Evolutionary conservation across 371 early-diverging fungal genomes (phyloP).

Genomic region (Chytridiales sp.): DNA sequence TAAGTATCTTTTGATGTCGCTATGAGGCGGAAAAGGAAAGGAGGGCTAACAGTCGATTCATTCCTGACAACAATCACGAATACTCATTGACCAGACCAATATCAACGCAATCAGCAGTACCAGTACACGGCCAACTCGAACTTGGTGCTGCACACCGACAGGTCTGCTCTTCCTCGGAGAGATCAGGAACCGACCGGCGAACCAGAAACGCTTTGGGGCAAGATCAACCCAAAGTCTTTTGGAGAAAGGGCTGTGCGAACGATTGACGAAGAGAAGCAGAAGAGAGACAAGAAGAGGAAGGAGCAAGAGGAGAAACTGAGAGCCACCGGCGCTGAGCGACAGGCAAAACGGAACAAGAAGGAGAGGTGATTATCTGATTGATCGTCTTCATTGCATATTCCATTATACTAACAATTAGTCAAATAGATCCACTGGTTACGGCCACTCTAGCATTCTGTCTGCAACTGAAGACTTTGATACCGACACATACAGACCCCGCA

Average conservation of each 20-base stretch:
- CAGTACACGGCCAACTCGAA: slow-evolving; percentile 88
- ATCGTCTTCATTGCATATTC: not conserved
- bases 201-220: slow-evolving; percentile 86
- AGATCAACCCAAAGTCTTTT: slow-evolving; percentile 80
- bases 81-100: too few species aligned
- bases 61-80: too few species aligned
- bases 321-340: slow-evolving; percentile 35
- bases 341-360: slow-evolving; percentile 13
- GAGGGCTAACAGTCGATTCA: too few species aligned
- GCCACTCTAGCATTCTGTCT: slow-evolving; percentile 79
- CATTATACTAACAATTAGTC: not conserved
- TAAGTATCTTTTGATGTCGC: too few species aligned
- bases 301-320: slow-evolving; percentile 39
- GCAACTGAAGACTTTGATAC: slow-evolving; percentile 92
- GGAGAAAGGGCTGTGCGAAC: slow-evolving; percentile 76
- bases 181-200: slow-evolving; percentile 96
- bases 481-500: slow-evolving; percentile 84
- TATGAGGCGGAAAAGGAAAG: too few species aligned
- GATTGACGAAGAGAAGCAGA: slow-evolving; percentile 65
- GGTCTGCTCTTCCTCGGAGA: slow-evolving; percentile 77
- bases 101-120: slow-evolving; percentile 36
- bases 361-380: slow-evolving; percentile 9
- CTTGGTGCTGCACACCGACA: slow-evolving; percentile 87
- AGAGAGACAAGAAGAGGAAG: slow-evolving; percentile 54
- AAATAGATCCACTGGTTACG: slow-evolving; percentile 48